These are phyloP conservation scores for Candida schatavii DNA, from an alignment of 805 yeast genomes.

Conservation along the genomic window DNA sequence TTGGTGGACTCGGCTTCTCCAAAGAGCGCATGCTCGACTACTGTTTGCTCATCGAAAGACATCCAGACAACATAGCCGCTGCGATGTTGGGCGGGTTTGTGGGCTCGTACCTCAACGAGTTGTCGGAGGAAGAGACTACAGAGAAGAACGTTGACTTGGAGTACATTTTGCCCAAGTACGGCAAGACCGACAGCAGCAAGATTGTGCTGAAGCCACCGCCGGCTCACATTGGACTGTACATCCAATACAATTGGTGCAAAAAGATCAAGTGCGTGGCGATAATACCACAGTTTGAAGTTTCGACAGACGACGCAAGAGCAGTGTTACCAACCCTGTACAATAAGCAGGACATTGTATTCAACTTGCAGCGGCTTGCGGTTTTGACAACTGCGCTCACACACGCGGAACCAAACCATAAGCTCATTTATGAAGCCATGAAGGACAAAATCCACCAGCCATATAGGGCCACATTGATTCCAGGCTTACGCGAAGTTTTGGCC, in stretches of 20 bases:
- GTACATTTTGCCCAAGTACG: slow-evolving; percentile 76
- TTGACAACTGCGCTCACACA: slow-evolving; percentile 89
- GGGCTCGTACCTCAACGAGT: slow-evolving; percentile 86
- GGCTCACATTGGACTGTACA: slow-evolving; percentile 78
- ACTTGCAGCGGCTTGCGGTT: slow-evolving; percentile 89
- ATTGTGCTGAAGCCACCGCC: slow-evolving; percentile 58
- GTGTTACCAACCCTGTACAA: slow-evolving; percentile 82
- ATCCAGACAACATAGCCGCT: slow-evolving; percentile 97
- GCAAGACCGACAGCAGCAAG: slow-evolving; percentile 58
- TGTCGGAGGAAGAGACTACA: slow-evolving; percentile 66
- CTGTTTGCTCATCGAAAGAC: slow-evolving; percentile 96
- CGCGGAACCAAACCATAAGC: slow-evolving; percentile 73
- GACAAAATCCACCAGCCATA: slow-evolving; percentile 98
- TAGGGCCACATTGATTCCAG: slow-evolving; percentile 88
- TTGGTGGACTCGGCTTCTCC: slow-evolving; percentile 69
- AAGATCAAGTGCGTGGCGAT: slow-evolving; percentile 85
- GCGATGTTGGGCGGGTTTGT: slow-evolving; percentile 99
- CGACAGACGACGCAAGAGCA: slow-evolving; percentile 87
- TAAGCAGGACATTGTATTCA: slow-evolving; percentile 82
- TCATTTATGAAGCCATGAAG: slow-evolving; percentile 94
- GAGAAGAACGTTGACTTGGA: slow-evolving; percentile 82
- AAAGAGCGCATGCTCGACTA: slow-evolving; percentile 88
- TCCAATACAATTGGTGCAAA: slow-evolving; percentile 78
- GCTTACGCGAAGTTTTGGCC: slow-evolving; percentile 74
- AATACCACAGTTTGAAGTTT: slow-evolving; percentile 91